Base-by-base conservation (phyloP, 2,329 filamentous ascomycete genomes). In the Ophiostoma sp. region DNA sequence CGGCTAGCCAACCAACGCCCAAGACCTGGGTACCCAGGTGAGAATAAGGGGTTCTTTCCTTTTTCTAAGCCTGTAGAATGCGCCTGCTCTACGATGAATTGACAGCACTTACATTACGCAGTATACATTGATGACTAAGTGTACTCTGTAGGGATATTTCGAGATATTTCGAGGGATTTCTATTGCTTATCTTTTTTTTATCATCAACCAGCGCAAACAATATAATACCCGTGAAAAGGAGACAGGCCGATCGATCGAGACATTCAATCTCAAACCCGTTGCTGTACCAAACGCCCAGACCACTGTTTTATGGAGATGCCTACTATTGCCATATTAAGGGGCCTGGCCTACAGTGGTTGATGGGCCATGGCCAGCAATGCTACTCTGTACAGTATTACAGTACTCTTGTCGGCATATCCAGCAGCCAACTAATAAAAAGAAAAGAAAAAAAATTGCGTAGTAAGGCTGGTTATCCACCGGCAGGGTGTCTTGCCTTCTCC, bases 1-100 rank as follows among this genome's bases (percentile, higher is more conserved):
- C 73, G 72, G 73, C 68, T 73, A 71, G 73, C 73, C 72, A 74
- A 73, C 72, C 69, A 73, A 68, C 69, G 35, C 60, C 60, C 62
- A 65, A 57, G 62, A 41, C 33, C 33, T 5, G 8, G 41, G 41
- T 13, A 11, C 57, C 35, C 39, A 41, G 39, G 10, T 17, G 15
- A 17, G 57, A 17, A 33, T 62, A 54, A 23, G 52, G 52, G 48
- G 57, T n/a, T 57, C 52, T 57, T 57, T 57, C 52, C 52, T 48
- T 44, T 44, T 44, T 5, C 41, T 44, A 17, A 44, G 41, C 41
- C 15, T 44, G 3, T 39, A 11, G 13, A 10, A 11, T 39, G 36
- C 36, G 10, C 36, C 13, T 39, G 10, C 36, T 39, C 36, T 39
- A 11, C 27, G 27, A 31, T 31, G 27, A 3, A 31, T 31, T 31